Evolutionary conservation across 306 rosid genomes (phyloP), one percentile per base, ranked within the genome.

Genomic region (Spatholobus suberectus): DNA sequence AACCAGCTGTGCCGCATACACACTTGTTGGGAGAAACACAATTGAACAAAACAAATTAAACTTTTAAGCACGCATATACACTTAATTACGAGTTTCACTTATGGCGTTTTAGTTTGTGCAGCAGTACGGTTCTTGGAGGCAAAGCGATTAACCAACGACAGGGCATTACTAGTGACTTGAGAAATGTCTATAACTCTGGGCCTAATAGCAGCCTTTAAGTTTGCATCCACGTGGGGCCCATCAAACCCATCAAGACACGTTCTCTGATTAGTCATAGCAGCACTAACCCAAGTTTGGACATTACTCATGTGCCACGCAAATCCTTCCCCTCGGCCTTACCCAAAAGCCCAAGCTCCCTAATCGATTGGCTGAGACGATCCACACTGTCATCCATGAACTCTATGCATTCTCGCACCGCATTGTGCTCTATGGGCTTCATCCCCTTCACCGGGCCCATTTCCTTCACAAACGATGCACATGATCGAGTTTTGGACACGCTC

Each of bases 251-350:
- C 97, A 11, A 92, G 91, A 73, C 97, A 92, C 20, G 97, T 90
- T 69, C 12, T 59, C 63, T 90, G 93, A 70, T 90, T 86, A 0
- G 97, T 92, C 5, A 92, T 80, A 11, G 94, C 94, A 21, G 97
- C 92, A 75, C 93, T 92, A 27, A 89, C 94, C 97, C 97, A 92
- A 17, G 97, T 92, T 86, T 92, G 91, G 8, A 93, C 90, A 15
- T 93, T 91, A 71, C 90, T 91, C 82, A 93, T 62, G 46, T 85
- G 96, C 96, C 88, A 89, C 58, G 0, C 4, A 89, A 91, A 18
- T 88, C 89, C 83, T 72, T 80, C n/a, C 86, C 91, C 69, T 27
- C 63, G 1, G 75, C 71, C 23, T 67, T 43, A 5, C 26, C 71
- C 46, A 65, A 24, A 14, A 71, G 89, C 10, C 86, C 89, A 0